A percentile compares a stretch with the other conserved stretches of the same genome.
phyloP scores from a whole-genome alignment of 352 stramenopile species.

The Hyaloperonospora arabidopsidis region DNA sequence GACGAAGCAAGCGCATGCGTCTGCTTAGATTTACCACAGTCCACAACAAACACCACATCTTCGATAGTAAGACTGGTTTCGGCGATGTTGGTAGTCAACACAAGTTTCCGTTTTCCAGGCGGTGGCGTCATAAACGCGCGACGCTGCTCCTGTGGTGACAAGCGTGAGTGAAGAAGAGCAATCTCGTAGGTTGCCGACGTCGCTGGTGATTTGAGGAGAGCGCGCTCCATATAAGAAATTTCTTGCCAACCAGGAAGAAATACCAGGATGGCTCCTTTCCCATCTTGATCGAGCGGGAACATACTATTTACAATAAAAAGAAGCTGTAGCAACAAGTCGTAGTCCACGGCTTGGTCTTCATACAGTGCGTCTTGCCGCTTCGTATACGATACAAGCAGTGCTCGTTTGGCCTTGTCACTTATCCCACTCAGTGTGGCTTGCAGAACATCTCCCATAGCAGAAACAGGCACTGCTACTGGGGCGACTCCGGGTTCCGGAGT shows the following conservation, averaged over 20 bases:
- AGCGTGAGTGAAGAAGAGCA: conserved; percentile 60
- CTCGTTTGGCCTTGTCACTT: conserved; percentile 28
- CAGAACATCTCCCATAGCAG: conserved; percentile 33
- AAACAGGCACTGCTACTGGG: conserved; percentile 13
- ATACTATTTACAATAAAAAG: conserved; percentile 52
- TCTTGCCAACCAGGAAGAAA: conserved; percentile 80
- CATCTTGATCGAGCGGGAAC: conserved; percentile 40
- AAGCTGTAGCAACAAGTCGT: conserved; percentile 56
- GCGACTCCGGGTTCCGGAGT: conserved; percentile 10
- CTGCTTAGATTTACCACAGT: conserved; percentile 82
- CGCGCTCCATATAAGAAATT: conserved; percentile 69
- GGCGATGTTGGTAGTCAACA: conserved; percentile 93
- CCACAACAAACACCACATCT: conserved; percentile 87
- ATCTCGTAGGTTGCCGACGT: conserved; percentile 54
- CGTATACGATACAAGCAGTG: conserved; percentile 44
- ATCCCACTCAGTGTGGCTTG: conserved; percentile 28
- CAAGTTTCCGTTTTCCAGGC: conserved; percentile 61
- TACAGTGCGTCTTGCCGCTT: conserved; percentile 52
- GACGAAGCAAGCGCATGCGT: conserved; percentile 49
- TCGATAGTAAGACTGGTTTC: conserved; percentile 96
- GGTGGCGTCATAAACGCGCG: conserved; percentile 58
- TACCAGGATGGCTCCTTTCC: conserved; percentile 71
- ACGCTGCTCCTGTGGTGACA: conserved; percentile 65
- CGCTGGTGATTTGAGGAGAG: conserved; percentile 45
- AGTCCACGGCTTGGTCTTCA: conserved; percentile 63